phyloP scores from a whole-genome alignment of 805 yeast genomes.

The Saturnispora sanitii region DNA sequence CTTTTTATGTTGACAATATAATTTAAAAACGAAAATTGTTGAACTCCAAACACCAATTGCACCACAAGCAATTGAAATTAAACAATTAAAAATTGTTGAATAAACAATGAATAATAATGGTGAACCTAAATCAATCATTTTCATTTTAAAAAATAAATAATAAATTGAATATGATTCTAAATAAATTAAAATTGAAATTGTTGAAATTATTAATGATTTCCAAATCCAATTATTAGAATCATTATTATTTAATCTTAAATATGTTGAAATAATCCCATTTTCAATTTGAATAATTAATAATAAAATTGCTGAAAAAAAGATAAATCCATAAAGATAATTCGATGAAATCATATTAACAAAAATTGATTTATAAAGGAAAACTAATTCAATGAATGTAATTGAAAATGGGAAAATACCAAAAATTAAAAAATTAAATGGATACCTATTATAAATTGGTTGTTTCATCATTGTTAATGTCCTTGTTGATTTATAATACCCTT shows the following conservation, averaged over 20 bases:
- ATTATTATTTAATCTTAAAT: constrained; percentile 41
- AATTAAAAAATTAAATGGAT: constrained; percentile 29
- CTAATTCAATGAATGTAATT: constrained; percentile 68
- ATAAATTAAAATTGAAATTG: constrained; percentile 61
- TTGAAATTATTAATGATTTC: constrained; percentile 64
- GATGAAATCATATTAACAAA: constrained; percentile 76
- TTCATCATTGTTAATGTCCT: constrained; percentile 13
- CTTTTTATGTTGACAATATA: constrained; percentile 37
- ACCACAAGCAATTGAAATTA: constrained; percentile 66
- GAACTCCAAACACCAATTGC: constrained; percentile 64
- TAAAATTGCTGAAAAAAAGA: constrained; percentile 50
- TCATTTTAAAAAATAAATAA: constrained; percentile 49
- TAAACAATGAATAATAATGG: constrained; percentile 61
- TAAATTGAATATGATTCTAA: constrained; percentile 58
- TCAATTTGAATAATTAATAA: constrained; percentile 58
- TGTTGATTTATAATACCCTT: not conserved
- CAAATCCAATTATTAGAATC: constrained; percentile 71
- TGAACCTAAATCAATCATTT: constrained; percentile 58
- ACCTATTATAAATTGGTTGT: constrained; percentile 29
- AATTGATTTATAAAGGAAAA: constrained; percentile 61
- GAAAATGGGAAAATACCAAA: constrained; percentile 75
- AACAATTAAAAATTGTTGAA: constrained; percentile 50
- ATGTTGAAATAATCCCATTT: constrained; percentile 60
- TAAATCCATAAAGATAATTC: constrained; percentile 46
- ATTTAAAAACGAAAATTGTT: constrained; percentile 50